Percentiles rank a stretch among this genome's conserved stretches.
phyloP scores from a whole-genome alignment of 1,139 yeast genomes.

The Nakaseomyces uthaithaninus region DNA sequence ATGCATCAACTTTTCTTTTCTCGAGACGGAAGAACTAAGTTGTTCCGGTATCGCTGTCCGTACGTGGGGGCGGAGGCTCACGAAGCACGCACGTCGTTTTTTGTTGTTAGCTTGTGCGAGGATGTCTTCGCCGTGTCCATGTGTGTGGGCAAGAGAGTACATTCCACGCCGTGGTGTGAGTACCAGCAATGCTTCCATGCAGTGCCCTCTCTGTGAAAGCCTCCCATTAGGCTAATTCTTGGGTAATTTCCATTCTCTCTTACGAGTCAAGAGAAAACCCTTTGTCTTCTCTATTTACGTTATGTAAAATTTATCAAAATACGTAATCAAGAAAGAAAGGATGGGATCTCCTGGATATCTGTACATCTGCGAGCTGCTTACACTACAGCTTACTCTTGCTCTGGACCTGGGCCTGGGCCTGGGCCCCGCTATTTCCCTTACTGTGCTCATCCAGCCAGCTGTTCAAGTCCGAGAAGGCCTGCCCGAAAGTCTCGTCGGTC shows the following conservation, averaged over 20 bases:
- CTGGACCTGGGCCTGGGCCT: not conserved
- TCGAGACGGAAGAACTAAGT: too few species aligned
- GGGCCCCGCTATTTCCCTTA: not conserved
- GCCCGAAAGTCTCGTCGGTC: conserved; percentile 20
- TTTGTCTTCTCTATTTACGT: not conserved
- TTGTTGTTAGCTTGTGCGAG: too few species aligned
- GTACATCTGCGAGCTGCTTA: not conserved
- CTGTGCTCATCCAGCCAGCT: conserved; percentile 20
- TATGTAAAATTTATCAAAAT: not conserved
- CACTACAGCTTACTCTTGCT: not conserved
- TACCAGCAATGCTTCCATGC: not conserved
- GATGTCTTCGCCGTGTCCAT: too few species aligned
- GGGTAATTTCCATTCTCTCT: not conserved
- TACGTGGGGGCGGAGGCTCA: too few species aligned
- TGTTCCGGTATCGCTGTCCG: too few species aligned
- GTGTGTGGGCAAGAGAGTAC: too few species aligned
- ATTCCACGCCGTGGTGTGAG: too few species aligned
- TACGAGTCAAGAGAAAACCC: not conserved
- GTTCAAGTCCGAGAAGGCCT: conserved; percentile 19
- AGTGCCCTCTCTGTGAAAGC: not conserved
- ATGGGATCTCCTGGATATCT: not conserved
- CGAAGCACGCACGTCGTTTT: too few species aligned
- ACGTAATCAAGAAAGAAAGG: not conserved
- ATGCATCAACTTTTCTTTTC: too few species aligned
- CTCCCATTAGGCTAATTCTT: not conserved